These are phyloP conservation scores for Ilex paraguariensis DNA, from an alignment of 305 asterid species.

Conservation along the genomic window DNA sequence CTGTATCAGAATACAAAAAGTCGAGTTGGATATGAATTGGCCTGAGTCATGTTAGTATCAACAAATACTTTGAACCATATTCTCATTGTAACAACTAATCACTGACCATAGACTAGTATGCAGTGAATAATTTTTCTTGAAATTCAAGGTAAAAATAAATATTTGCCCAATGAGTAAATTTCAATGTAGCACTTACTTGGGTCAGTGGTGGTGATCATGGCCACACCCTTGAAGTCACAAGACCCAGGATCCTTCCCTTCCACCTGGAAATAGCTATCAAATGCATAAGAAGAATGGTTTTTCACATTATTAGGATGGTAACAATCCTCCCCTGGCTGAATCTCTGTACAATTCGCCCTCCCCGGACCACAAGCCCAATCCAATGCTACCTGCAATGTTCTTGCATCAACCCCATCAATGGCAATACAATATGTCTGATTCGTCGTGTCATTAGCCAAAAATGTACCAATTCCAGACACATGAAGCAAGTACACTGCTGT, in stretches of 20 bases:
- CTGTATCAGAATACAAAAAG: too few species aligned
- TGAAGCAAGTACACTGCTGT: constrained; percentile 96
- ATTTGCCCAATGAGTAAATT: too few species aligned
- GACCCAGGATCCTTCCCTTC: constrained; percentile 62
- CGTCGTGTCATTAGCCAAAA: constrained; percentile 92
- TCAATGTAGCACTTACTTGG: constrained; percentile 68
- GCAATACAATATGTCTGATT: constrained; percentile 85
- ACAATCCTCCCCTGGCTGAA: constrained; percentile 96
- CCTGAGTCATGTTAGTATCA: too few species aligned
- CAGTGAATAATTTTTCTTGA: too few species aligned
- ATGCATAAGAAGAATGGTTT: constrained; percentile 91
- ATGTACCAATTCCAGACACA: constrained; percentile 87
- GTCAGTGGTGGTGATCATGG: constrained; percentile 94
- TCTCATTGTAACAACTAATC: too few species aligned
- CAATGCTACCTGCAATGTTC: constrained; percentile 82
- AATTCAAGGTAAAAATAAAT: too few species aligned
- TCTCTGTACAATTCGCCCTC: constrained; percentile 90
- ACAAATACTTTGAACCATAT: too few species aligned
- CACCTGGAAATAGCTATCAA: constrained; percentile 90
- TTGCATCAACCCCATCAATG: constrained; percentile 58
- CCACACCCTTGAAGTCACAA: constrained; percentile 97
- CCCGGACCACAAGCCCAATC: constrained; percentile 99
- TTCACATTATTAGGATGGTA: constrained; percentile 85
- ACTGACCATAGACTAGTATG: too few species aligned
- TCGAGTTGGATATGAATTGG: too few species aligned